Evolutionary conservation across 352 stramenopile species (phyloP), one percentile per base, ranked within the genome.

Genomic region (Phytophthora fragariae): DNA sequence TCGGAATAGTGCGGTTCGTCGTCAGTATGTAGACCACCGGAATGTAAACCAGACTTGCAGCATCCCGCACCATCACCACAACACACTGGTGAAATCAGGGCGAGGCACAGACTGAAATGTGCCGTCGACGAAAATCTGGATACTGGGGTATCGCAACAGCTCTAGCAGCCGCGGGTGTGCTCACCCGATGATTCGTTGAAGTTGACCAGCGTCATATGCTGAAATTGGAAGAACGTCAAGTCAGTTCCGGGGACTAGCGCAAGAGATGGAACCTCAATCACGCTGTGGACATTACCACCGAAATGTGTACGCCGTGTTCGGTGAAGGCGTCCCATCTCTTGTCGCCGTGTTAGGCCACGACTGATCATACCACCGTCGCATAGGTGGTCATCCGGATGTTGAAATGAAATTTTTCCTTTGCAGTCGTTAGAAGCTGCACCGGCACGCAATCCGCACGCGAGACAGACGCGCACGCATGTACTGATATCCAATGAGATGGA

Each of bases 221-320:
- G 56, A 27, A 62, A 62, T 21, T 53, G n/a, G 21, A 62, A 62
- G 21, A 62, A 37, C 6, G 27, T 31, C 47, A 24, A 29, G 3
- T 24, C 9, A 6, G 2, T 24, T 31, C 17, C 47, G 2, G 9
- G 0, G 8, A 54, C 47, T 14, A 17, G 17, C 0, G 4, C 17
- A 15, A 54, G 9, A 24, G 47, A 6, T 21, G n/a, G 11, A 0
- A 54, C 47, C 1, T 21, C 14, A 49, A 49, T 19, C 11, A 49
- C 15, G 7, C 41, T 5, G 39, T 47, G 14, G 2, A 47, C 39
- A n/a, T 47, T 47, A 47, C 12, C 39, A 15, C 39, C 39, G 5
- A 19, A 47, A n/a, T 47, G 39, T 2, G 12, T 15, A 7, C 39
- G 39, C 5, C 12, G 11, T n/a, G 39, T n/a, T 47, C 39, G 39